Base-by-base conservation (phyloP, 2,329 filamentous ascomycete genomes). In the Phyllachora maydis region DNA sequence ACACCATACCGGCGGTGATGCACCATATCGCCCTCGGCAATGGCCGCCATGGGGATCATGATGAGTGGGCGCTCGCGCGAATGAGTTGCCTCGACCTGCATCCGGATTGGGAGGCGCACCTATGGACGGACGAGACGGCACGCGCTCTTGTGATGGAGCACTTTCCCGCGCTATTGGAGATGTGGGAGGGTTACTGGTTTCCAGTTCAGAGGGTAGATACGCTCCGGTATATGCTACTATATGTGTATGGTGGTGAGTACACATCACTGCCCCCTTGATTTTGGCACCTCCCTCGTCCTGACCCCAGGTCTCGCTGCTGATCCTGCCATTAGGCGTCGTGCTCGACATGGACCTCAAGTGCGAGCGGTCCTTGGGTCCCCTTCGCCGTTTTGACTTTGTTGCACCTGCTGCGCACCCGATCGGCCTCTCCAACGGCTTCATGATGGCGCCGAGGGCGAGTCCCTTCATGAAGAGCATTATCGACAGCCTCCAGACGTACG, bases 341-440 rank as follows among this genome's bases (percentile, higher is more conserved):
- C 22, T 37, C 6, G 47, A 45, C 34, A 45, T 45, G 37, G 49
- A 43, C 23, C 40, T 52, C 9, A 37, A 45, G 13, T 52, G 49
- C 30, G 39, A 39, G 25, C 40, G 47, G 11, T 45, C 42, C 2
- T 33, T 52, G 4, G 47, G 47, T 2, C 48, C 48, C 3, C 32
- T 52, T 12, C 38, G 46, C 5, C 40, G 42, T n/a, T 52, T 51
- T 30, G 37, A 39, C 19, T 52, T 52, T 26, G 46, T 51, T 8
- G 47, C 47, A 1, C 46, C 49, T 1, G 47, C 46, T 4, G 48
- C 49, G 6, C 41, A 50, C 26, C 48, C 48, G 1, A 40, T 37
- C 3, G 48, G 49, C 7, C 46, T 52, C 30, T 51, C 47, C 5
- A 43, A 50, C 16, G 46, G 47, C 4, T 50, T 52, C 38, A 46